Evolutionary conservation across 176 grass and related monocot genomes (phyloP).

Genomic region (Triticum monococcum): DNA sequence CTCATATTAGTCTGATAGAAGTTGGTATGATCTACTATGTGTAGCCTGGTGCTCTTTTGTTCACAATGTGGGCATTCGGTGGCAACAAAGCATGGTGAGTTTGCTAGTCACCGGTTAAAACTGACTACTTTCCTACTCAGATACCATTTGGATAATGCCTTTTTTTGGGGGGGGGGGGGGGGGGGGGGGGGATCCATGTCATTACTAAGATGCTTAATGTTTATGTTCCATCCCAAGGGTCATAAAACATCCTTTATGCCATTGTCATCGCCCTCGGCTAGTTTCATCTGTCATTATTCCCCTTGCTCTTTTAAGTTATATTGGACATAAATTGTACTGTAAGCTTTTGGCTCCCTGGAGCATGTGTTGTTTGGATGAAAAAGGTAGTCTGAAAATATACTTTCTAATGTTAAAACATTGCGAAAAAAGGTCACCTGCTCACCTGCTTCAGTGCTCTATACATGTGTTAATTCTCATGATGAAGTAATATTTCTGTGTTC

Average conservation of each 20-base stretch:
- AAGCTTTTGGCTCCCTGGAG: background rate
- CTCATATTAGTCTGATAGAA: constrained; percentile 98
- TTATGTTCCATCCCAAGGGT: background rate
- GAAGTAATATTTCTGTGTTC: background rate
- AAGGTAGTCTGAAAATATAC: background rate
- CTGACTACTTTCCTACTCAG: background rate
- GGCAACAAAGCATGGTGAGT: constrained; percentile 39
- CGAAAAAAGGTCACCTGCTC: background rate
- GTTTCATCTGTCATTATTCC: background rate
- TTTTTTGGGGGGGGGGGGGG: too few species aligned
- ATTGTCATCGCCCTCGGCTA: background rate
- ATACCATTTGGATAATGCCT: background rate
- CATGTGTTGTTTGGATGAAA: background rate
- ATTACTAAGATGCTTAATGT: background rate
- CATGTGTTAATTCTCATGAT: background rate
- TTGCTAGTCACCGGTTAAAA: background rate
- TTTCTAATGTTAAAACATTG: background rate
- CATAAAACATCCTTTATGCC: background rate
- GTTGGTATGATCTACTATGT: constrained; percentile 99
- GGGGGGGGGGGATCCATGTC: too few species aligned
- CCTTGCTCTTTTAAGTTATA: background rate
- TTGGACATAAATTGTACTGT: background rate
- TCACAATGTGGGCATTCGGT: constrained; percentile 17
- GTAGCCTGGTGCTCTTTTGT: constrained; percentile 35
- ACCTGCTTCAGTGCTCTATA: background rate